These are phyloP conservation scores for Penicillium soppii DNA, from an alignment of 495 filamentous ascomycete genomes.

Conservation along the genomic window DNA sequence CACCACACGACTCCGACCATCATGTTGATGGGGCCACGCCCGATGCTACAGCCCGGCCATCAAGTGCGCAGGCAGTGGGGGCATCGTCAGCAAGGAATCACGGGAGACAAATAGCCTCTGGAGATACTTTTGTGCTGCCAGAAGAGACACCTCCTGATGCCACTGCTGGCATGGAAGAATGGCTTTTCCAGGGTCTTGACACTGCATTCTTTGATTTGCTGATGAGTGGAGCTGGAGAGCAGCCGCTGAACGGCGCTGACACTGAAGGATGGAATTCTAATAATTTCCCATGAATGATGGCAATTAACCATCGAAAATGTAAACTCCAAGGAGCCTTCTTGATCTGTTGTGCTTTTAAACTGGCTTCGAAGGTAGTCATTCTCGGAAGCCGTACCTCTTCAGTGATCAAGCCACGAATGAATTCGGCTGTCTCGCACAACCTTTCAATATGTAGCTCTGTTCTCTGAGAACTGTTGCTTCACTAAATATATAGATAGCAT, in stretches of 20 bases:
- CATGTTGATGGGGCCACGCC: background rate
- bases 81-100: background rate
- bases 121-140: background rate
- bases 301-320: background rate
- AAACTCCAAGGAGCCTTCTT: background rate
- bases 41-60: background rate
- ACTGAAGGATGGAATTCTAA: background rate
- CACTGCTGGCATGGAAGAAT: background rate
- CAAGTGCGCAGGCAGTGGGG: background rate
- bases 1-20: background rate
- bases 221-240: background rate
- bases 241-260: background rate
- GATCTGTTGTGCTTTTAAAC: too few species aligned
- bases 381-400: conserved; percentile 39
- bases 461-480: too few species aligned
- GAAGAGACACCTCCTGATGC: background rate
- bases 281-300: background rate
- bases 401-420: conserved; percentile 39
- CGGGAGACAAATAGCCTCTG: background rate
- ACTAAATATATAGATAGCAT: too few species aligned
- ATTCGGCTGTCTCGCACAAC: conserved; percentile 36
- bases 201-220: conserved; percentile 1
- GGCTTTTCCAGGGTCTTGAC: background rate
- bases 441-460: conserved; percentile 42
- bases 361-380: too few species aligned